phyloP scores from a whole-genome alignment of 805 yeast species.

The Ogataea corticis region DNA sequence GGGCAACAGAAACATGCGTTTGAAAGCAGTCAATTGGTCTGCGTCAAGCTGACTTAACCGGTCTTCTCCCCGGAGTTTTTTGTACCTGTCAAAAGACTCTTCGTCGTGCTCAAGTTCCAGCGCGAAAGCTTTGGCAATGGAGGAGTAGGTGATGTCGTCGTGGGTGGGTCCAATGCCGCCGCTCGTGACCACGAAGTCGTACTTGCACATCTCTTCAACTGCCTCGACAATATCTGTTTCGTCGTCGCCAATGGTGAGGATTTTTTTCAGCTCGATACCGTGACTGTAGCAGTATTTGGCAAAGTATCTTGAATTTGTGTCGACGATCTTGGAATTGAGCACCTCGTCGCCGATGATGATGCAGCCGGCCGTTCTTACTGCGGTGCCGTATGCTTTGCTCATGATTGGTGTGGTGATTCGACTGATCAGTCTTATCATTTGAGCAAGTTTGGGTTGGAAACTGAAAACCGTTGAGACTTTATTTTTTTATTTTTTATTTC shows the following conservation, averaged over 20 bases:
- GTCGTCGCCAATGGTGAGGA: constrained; percentile 79
- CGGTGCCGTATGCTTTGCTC: not conserved
- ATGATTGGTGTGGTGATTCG: not conserved
- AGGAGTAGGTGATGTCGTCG: constrained; percentile 82
- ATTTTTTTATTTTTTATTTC: too few relatives aligned
- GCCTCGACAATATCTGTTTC: constrained; percentile 61
- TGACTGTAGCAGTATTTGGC: constrained; percentile 67
- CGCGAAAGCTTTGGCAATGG: constrained; percentile 65
- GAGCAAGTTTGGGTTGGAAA: too few relatives aligned
- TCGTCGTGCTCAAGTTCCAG: constrained; percentile 52
- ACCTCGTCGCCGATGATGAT: constrained; percentile 86
- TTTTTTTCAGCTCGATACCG: constrained; percentile 65
- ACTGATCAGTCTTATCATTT: not conserved
- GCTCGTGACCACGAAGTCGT: constrained; percentile 69
- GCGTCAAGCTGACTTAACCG: constrained; percentile 34
- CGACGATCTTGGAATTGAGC: constrained; percentile 79
- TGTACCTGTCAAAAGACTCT: constrained; percentile 64
- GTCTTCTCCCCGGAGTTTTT: constrained; percentile 39
- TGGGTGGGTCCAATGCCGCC: constrained; percentile 88
- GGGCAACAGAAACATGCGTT: constrained; percentile 83
- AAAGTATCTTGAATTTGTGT: constrained; percentile 73
- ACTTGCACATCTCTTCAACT: constrained; percentile 46
- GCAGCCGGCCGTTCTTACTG: constrained; percentile 43
- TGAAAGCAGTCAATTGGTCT: constrained; percentile 58
- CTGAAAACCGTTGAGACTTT: too few relatives aligned